phyloP scores from a whole-genome alignment of 139 green algal genomes.

The Chlorella sp. region DNA sequence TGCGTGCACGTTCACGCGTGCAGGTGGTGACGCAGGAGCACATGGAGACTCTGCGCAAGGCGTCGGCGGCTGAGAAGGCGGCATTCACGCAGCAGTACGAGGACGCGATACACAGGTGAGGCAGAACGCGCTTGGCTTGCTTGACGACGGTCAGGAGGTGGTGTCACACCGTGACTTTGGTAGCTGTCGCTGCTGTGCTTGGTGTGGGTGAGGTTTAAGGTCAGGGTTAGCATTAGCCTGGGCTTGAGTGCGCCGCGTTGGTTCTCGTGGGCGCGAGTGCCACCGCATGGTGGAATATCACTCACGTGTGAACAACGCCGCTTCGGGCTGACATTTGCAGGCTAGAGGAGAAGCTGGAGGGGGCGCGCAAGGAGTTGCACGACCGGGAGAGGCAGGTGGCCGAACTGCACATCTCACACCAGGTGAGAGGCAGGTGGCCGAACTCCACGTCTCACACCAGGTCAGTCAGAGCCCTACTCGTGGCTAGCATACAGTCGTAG shows the following conservation, averaged over 20 bases:
- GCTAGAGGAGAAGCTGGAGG: slow-evolving; percentile 12
- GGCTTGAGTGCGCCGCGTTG: no score
- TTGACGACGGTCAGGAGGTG: no score
- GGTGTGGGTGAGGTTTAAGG: no score
- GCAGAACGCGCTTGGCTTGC: neutral
- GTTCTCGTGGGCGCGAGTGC: no score
- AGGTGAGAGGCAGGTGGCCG: slow-evolving; percentile 18
- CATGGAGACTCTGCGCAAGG: neutral
- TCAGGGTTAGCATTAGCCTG: no score
- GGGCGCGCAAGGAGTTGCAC: slow-evolving; percentile 17
- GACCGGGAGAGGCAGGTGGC: slow-evolving; percentile 18
- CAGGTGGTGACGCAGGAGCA: neutral
- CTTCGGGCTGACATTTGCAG: neutral
- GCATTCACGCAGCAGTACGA: neutral
- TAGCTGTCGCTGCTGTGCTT: no score
- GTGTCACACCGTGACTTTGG: no score
- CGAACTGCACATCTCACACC: slow-evolving; percentile 18
- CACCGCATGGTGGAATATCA: no score
- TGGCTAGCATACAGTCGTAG: no score
- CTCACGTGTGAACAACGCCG: no score
- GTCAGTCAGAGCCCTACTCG: slow-evolving; percentile 2
- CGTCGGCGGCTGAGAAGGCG: neutral
- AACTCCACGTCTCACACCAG: slow-evolving; percentile 19
- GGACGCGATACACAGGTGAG: neutral
- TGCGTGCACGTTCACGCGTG: no score